Base-by-base conservation (phyloP, 805 yeast species). In the Spathaspora boniae region DNA sequence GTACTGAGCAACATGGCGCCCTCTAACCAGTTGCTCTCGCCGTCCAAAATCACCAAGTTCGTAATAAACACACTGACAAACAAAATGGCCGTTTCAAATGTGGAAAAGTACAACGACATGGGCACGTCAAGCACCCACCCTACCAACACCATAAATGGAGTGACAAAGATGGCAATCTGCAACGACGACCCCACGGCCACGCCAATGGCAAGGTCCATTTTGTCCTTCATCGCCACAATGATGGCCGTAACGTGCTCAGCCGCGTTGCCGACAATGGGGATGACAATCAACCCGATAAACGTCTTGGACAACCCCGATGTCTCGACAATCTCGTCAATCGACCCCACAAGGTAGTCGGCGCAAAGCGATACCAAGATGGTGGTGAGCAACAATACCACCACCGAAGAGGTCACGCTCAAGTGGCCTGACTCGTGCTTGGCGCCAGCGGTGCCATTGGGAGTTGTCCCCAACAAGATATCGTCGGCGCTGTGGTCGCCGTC, bases 221-320 rank as follows among this genome's bases (percentile, higher is more conserved):
- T 93, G 62, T 93, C 86, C 64, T 88, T 88, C 74, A 80, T 78
- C 16, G 98, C 98, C 32, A 93, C 98, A 43, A 87, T 75, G 24
- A 93, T 83, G 3, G 98, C 96, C 14, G 98, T 93, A 34, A 87
- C 98, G 60, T 93, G 98, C 61, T 93, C 98, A 9, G 98, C 98
- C 3, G 98, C 98, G 53, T 93, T 93, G 38, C 98, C 98, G 18
- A 93, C 98, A 44, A 93, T 91, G 26, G 98, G 98, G 43, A 93
- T 82, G 30, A 93, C 78, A 48, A 93, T 82, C 47, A 93, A 70
- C 57, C 98, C 98, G 51, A 93, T 87, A 51, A 93, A 93, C 0
- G 98, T 88, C 73, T 91, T 89, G 29, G 96, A 85, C 36, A 93
- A 70, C 3, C 96, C 96, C 2, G 95, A 78, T 20, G 78, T 65